Evolutionary conservation across 2,329 filamentous ascomycete species (phyloP).

Genomic region (Plenodomus tracheiphilus): DNA sequence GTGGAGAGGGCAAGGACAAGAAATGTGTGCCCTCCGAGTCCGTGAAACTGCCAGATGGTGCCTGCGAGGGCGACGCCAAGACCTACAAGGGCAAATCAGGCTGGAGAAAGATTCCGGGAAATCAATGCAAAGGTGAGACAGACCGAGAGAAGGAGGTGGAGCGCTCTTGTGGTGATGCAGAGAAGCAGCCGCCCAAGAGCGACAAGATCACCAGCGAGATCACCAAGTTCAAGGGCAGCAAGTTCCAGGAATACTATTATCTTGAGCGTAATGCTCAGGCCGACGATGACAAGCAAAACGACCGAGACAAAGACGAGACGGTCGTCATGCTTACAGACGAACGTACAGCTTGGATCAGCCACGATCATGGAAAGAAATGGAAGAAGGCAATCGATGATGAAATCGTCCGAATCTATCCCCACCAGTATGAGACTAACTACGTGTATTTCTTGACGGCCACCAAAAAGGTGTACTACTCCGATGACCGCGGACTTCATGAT

Average conservation of each 20-base stretch:
- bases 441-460: slow-evolving; percentile 80
- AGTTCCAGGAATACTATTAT: slow-evolving; percentile 67
- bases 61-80: slow-evolving; percentile 71
- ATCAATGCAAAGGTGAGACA: slow-evolving; percentile 51
- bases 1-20: slow-evolving; percentile 54
- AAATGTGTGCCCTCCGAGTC: slow-evolving; percentile 69
- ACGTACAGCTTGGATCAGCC: slow-evolving; percentile 70
- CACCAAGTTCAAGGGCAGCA: slow-evolving; percentile 64
- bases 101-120: slow-evolving; percentile 82
- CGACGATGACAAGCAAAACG: slow-evolving; percentile 78
- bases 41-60: slow-evolving; percentile 68
- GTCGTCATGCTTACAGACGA: slow-evolving; percentile 63
- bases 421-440: slow-evolving; percentile 79
- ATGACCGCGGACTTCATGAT: slow-evolving; percentile 67
- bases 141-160: slow-evolving; percentile 61
- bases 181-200: slow-evolving; percentile 58
- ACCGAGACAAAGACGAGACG: slow-evolving; percentile 69
- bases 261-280: slow-evolving; percentile 68
- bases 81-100: slow-evolving; percentile 86
- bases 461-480: slow-evolving; percentile 75
- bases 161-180: slow-evolving; percentile 70
- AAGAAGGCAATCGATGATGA: slow-evolving; percentile 70
- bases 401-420: slow-evolving; percentile 72
- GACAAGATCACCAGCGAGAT: slow-evolving; percentile 68
- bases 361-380: slow-evolving; percentile 91